Percentiles rank a stretch among this genome's conserved stretches.
Evolutionary conservation across 768 basidiomycete species (phyloP).

Genomic region (Hygrocybe coccinea): DNA sequence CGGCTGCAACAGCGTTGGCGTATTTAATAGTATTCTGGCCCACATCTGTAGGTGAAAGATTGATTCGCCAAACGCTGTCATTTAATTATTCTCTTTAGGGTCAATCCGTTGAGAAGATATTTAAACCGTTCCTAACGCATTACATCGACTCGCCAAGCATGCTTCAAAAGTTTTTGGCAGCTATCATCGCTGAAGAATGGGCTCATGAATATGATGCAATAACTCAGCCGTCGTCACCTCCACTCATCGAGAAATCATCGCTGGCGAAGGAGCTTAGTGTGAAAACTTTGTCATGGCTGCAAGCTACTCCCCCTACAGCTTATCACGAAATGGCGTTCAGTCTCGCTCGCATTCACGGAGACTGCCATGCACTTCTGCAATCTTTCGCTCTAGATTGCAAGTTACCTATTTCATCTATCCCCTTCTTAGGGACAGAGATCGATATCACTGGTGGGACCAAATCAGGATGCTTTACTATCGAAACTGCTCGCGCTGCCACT

Average conservation of each 20-base stretch:
- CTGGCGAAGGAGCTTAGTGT: conserved; percentile 63
- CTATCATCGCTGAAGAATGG: conserved; percentile 90
- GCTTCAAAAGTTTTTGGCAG: conserved; percentile 83
- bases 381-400: conserved; percentile 86
- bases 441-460: conserved; percentile 61
- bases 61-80: neutral
- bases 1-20: conserved; percentile 74
- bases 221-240: conserved; percentile 21
- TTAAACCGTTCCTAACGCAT: conserved; percentile 69
- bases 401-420: conserved; percentile 73
- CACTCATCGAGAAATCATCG: conserved; percentile 51
- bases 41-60: conserved; percentile 39
- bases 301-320: conserved; percentile 65
- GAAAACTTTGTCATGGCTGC: conserved; percentile 70
- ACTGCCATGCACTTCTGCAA: conserved; percentile 75
- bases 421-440: conserved; percentile 69
- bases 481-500: conserved; percentile 67
- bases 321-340: conserved; percentile 90
- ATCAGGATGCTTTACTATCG: conserved; percentile 69
- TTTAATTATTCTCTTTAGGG: conserved; percentile 16
- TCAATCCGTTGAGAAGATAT: conserved; percentile 53
- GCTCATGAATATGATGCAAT: conserved; percentile 50
- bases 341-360: conserved; percentile 72
- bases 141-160: conserved; percentile 87
- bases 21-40: conserved; percentile 67